A percentile compares a stretch with the other conserved stretches of the same genome.
Conservation (phyloP, 139 green algal species). For the Monoraphidium neglectum region DNA sequence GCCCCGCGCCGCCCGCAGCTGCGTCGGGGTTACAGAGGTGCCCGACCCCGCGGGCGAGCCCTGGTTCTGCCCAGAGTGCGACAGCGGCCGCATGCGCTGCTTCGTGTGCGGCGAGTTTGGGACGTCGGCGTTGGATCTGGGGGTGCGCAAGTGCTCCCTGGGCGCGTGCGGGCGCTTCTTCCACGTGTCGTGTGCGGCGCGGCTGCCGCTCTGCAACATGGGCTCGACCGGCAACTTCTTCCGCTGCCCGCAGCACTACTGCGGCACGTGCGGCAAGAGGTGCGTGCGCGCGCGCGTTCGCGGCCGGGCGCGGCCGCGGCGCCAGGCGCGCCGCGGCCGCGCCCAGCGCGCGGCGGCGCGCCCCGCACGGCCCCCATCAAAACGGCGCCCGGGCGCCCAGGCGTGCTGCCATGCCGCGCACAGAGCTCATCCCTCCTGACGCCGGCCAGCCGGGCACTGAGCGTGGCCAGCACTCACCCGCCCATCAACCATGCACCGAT, state of each 20-base stretch:
- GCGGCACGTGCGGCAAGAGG: constrained; percentile 12
- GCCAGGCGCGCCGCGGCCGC: too few relatives aligned
- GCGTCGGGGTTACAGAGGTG: neutral
- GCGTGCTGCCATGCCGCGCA: too few relatives aligned
- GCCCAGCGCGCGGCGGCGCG: too few relatives aligned
- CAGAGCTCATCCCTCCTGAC: too few relatives aligned
- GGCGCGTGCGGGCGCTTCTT: constrained; percentile 33
- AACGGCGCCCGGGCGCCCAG: too few relatives aligned
- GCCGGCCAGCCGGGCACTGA: too few relatives aligned
- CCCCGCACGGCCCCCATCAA: too few relatives aligned
- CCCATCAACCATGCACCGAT: too few relatives aligned
- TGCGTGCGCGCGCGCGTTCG: too few relatives aligned
- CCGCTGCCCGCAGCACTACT: constrained; percentile 35
- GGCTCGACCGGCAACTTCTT: constrained; percentile 14
- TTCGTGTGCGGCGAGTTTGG: constrained; percentile 34
- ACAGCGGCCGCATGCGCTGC: constrained; percentile 22
- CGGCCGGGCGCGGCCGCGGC: too few relatives aligned
- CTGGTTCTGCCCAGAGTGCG: constrained; percentile 34
- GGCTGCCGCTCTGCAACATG: constrained; percentile 23
- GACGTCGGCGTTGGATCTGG: constrained; percentile 11
- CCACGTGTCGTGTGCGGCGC: constrained; percentile 16
- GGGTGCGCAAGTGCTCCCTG: constrained; percentile 25
- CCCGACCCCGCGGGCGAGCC: neutral
- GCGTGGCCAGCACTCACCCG: too few relatives aligned
- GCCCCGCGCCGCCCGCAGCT: neutral